Conservation (phyloP, 2,329 filamentous ascomycete species). For the Fusarium circinatum region DNA sequence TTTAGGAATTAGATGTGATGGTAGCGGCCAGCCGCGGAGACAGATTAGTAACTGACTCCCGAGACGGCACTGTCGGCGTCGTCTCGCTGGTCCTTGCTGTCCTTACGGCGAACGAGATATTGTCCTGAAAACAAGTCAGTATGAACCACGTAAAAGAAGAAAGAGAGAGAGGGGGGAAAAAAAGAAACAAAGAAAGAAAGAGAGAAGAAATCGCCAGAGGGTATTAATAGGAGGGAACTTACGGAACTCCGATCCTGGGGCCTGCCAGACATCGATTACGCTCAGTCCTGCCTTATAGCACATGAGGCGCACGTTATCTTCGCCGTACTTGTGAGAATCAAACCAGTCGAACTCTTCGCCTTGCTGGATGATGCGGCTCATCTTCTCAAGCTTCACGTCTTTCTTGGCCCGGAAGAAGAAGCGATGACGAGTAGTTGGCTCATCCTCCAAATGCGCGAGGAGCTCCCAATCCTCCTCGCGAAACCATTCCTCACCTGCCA, state of each 20-base stretch:
- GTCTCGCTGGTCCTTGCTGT: conserved; percentile 45
- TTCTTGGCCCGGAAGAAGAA: conserved; percentile 53
- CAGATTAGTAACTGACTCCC: conserved; percentile 39
- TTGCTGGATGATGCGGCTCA: conserved; percentile 41
- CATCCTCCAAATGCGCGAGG: conserved; percentile 49
- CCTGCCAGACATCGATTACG: conserved; percentile 51
- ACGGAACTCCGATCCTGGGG: conserved; percentile 53
- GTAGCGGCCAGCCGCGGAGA: conserved; percentile 11
- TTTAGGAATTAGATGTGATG: conserved; percentile 20
- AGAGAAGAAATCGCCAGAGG: not conserved
- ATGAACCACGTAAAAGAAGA: conserved; percentile 22
- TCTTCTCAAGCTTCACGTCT: conserved; percentile 44
- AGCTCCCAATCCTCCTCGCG: conserved; percentile 52
- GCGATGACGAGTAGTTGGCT: conserved; percentile 52
- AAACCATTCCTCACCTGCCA: conserved; percentile 50
- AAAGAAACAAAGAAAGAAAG: not conserved
- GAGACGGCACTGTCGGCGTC: conserved; percentile 54
- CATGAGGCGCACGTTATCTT: conserved; percentile 52
- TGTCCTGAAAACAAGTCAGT: conserved; percentile 47
- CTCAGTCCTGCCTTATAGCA: conserved; percentile 52
- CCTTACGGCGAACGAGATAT: conserved; percentile 50
- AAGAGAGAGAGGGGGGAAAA: not conserved
- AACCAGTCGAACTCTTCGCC: conserved; percentile 56
- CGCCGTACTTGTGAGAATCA: conserved; percentile 55
- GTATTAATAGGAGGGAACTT: conserved; percentile 23